Conservation (phyloP, 768 basidiomycete species). For the Calocera cornea region DNA sequence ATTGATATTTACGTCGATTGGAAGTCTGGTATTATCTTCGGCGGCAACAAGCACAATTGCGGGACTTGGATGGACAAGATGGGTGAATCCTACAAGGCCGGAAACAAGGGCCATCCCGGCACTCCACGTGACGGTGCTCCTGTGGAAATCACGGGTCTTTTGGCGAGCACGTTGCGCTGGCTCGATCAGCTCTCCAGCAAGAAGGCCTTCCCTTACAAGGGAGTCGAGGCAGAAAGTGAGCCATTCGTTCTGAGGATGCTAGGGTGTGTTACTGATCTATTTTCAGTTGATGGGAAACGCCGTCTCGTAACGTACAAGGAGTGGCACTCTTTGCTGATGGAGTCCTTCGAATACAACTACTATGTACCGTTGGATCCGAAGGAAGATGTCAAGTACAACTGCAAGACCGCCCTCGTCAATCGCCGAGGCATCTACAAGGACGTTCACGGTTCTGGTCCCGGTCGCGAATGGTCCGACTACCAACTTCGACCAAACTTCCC, state of each 20-base stretch:
- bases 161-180: conserved; percentile 91
- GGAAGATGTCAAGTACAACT: conserved; percentile 55
- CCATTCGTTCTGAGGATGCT: conserved; percentile 8
- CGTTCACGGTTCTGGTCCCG: conserved; percentile 76
- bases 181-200: conserved; percentile 47
- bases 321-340: conserved; percentile 75
- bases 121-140: conserved; percentile 94
- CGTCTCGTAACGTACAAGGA: conserved; percentile 72
- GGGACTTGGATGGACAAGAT: conserved; percentile 99
- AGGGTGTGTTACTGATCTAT: conserved; percentile 4
- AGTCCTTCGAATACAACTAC: conserved; percentile 79
- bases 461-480: conserved; percentile 93
- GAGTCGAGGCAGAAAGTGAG: conserved; percentile 69
- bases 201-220: conserved; percentile 77
- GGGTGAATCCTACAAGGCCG: conserved; percentile 84
- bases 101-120: conserved; percentile 90
- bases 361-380: conserved; percentile 71
- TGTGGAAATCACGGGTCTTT: conserved; percentile 83
- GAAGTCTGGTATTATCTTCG: conserved; percentile 78
- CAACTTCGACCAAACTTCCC: conserved; percentile 89
- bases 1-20: conserved; percentile 93
- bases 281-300: conserved; percentile 52
- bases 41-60: conserved; percentile 75
- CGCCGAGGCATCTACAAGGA: conserved; percentile 98
- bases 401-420: conserved; percentile 60